phyloP scores from a whole-genome alignment of 352 stramenopile genomes.

The Phytophthora multivora region DNA sequence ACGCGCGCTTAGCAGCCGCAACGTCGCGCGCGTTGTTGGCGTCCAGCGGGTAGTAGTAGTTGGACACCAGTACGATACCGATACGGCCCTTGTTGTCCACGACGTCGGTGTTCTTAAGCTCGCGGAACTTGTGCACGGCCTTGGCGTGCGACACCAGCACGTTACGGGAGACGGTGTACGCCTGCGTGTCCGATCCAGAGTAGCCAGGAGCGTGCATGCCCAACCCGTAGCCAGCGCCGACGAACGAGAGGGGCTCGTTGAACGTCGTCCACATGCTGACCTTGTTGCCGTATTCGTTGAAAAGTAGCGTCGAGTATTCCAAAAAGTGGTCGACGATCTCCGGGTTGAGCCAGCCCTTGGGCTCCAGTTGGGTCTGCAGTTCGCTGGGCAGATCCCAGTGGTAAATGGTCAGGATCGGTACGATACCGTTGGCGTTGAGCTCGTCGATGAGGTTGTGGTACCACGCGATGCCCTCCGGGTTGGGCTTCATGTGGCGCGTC shows the following conservation, averaged over 20 bases:
- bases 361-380: conserved; percentile 74
- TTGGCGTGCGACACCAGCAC: conserved; percentile 90
- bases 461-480: conserved; percentile 87
- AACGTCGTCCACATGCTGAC: conserved; percentile 95
- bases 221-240: conserved; percentile 80
- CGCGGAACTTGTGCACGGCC: conserved; percentile 88
- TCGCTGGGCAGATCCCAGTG: conserved; percentile 94
- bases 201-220: conserved; percentile 56
- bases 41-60: conserved; percentile 84
- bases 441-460: conserved; percentile 92
- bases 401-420: conserved; percentile 91
- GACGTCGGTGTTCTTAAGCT: conserved; percentile 29
- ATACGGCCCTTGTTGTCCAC: conserved; percentile 75
- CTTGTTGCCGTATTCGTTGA: conserved; percentile 89
- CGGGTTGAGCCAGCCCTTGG: conserved; percentile 47
- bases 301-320: conserved; percentile 88
- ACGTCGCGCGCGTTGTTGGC: conserved; percentile 45
- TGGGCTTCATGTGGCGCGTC: conserved; percentile 55
- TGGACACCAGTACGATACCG: conserved; percentile 91
- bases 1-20: conserved; percentile 77
- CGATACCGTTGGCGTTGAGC: conserved; percentile 75
- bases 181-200: conserved; percentile 42
- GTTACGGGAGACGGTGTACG: conserved; percentile 81
- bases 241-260: conserved; percentile 92
- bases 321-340: conserved; percentile 68